Conservation (phyloP, 1,284 basidiomycete genomes). For the Rugosomyces carneus region DNA sequence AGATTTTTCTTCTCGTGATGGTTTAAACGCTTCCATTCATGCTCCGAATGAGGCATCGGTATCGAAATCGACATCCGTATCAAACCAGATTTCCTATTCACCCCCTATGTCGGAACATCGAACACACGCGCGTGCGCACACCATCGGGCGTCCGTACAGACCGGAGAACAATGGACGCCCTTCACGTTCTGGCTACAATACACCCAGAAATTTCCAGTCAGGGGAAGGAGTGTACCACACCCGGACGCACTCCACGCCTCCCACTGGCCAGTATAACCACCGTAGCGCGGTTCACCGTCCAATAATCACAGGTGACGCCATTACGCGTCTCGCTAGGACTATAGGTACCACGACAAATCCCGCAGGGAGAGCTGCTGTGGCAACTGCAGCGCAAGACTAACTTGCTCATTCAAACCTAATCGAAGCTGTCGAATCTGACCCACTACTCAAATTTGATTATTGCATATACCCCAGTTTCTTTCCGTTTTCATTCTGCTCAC, state of each 20-base stretch:
- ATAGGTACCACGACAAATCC: slow-evolving; percentile 33
- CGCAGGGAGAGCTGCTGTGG: slow-evolving; percentile 12
- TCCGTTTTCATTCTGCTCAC: slow-evolving; percentile 1
- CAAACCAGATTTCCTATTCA: slow-evolving; percentile 25
- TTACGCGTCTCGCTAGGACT: slow-evolving; percentile 54
- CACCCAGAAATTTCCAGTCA: slow-evolving; percentile 8
- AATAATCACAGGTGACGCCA: slow-evolving; percentile 61
- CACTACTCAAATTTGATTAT: neutral
- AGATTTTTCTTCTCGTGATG: slow-evolving; percentile 12
- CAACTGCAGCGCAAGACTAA: slow-evolving; percentile 17
- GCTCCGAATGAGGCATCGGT: slow-evolving; percentile 26
- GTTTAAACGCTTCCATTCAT: slow-evolving; percentile 42
- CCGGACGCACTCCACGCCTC: slow-evolving; percentile 45
- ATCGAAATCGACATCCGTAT: slow-evolving; percentile 27
- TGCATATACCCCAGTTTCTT: neutral
- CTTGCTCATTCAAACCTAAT: neutral
- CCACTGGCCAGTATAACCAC: slow-evolving; percentile 29
- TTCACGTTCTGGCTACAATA: slow-evolving; percentile 23
- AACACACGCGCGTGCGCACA: slow-evolving; percentile 47
- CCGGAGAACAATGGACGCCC: slow-evolving; percentile 24
- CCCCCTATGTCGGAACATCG: slow-evolving; percentile 21
- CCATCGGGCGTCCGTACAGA: slow-evolving; percentile 36
- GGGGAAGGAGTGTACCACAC: slow-evolving; percentile 8
- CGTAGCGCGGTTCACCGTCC: slow-evolving; percentile 51
- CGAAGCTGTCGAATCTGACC: neutral